Base-by-base conservation (phyloP, 805 yeast species). In the Alloascoidea africana region DNA sequence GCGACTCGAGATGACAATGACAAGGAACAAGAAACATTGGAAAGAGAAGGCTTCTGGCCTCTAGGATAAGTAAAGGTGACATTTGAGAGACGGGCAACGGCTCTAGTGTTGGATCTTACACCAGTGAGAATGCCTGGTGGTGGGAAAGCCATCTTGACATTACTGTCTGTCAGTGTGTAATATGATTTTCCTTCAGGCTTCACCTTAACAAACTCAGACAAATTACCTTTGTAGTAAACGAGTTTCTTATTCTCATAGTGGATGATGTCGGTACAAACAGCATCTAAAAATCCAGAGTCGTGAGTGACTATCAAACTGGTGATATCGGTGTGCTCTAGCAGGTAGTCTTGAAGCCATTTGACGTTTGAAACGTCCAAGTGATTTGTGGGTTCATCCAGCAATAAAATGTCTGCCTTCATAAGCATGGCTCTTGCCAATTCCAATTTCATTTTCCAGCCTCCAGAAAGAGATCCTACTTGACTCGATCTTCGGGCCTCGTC, bases 371-470 rank as follows among this genome's bases (percentile, higher is more conserved):
- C 96, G 66, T 91, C 98, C 71, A 89, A 74, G 65, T 89, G 98
- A 65, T 89, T 89, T 46, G 98, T 89, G 58, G 98, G 98, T 73
- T 89, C 98, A 62, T 89, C 98, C 54, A 89, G 70, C 49, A 89
- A 67, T 52, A 89, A 70, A 39, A 89, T 87, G 62, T 89, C 98
- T 27, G 97, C 98, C 60, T 78, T 85, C 85, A 86, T 83, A 49
- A 89, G 67, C 96, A 89, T 87, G 27, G 97, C 98, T 65, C 96
- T 79, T n/a, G 97, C 98, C 52, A 89, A 68, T 62, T 87, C 97
- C 48, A 89, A 71, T 64, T 89, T 89, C 98, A 89, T 89, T 63
- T 91, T 91, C 98, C 98, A 89, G 59, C 98, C 98, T 60, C 98
- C 98, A 34, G 96, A 84, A 42, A 89, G 66, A 2, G 96, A 83